Base-by-base conservation (phyloP, 2,329 filamentous ascomycete genomes). In the Fusarium verticillioides region DNA sequence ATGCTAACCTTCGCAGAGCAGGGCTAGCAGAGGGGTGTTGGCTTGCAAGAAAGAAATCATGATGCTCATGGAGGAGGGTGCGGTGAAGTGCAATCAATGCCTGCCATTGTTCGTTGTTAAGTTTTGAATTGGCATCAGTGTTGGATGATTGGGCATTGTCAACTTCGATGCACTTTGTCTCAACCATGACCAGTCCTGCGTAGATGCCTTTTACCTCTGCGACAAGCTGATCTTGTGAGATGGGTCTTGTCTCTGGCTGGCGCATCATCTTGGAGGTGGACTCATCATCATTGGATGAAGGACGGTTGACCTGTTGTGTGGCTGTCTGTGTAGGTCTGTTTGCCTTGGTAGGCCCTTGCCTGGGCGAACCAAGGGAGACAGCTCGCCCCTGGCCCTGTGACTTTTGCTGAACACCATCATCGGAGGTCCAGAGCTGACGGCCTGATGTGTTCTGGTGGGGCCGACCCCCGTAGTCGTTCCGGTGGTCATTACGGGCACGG, bases 161-260 rank as follows among this genome's bases (percentile, higher is more conserved):
- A 2, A 97, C 92, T 60, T 97, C 92, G 1, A 97, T 95, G 75
- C 94, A 96, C 75, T 96, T 94, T 30, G 89, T 90, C 79, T 98
- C 96, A 0, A 97, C 93, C 90, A 96, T 94, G 0, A 94, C 91
- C 0, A 98, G 82, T 0, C 93, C 94, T 0, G 92, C 91, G 76
- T 97, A 97, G 7, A 96, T 96, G 0, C 91, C 91, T 65, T 94
- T 94, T 1, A 97, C 93, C 76, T 97, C 94, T 1, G 91, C 90
- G 1, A 94, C 89, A 0, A 97, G 85, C 74, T 97, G 93, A 2
- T 95, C 92, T 69, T 94, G 91, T 0, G 91, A 92, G 12, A 96
- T 95, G 0, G 71, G 46, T 11, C 56, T 50, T 1, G 70, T 74
- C 46, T 76, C 71, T 4, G 74, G 74, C 7, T 76, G 68, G 1